These are phyloP conservation scores for Trametes sp. DNA, from an alignment of 1,284 basidiomycete species.

Conservation along the genomic window DNA sequence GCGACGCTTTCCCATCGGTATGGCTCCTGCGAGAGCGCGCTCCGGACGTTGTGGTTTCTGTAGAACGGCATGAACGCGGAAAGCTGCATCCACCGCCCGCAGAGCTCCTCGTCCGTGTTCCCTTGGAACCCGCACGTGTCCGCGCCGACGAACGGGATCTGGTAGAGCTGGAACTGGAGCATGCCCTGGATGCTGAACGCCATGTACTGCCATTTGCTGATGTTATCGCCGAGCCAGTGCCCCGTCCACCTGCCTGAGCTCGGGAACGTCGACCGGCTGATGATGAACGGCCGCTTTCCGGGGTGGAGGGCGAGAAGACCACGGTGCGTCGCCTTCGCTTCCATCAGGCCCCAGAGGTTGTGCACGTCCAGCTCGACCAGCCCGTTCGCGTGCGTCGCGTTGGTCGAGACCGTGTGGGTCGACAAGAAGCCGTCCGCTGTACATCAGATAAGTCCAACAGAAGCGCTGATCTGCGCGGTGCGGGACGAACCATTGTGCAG, in stretches of 20 bases:
- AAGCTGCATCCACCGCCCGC: conserved; percentile 84
- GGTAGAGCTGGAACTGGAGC: conserved; percentile 80
- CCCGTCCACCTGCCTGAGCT: conserved; percentile 70
- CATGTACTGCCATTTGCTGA: conserved; percentile 71
- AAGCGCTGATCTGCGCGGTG: not conserved
- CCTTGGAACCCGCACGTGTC: conserved; percentile 60
- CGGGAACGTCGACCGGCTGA: conserved; percentile 72
- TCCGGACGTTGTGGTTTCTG: conserved; percentile 70
- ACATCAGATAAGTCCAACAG: not conserved
- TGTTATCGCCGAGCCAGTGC: conserved; percentile 65
- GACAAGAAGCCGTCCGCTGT: conserved; percentile 43
- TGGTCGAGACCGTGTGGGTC: conserved; percentile 61
- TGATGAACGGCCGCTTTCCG: conserved; percentile 69
- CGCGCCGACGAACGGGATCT: conserved; percentile 82
- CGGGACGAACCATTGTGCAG: conserved; percentile 68
- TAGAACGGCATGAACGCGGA: conserved; percentile 79
- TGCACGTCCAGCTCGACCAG: conserved; percentile 66
- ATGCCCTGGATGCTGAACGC: conserved; percentile 70
- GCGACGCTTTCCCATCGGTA: conserved; percentile 82
- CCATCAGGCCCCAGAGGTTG: conserved; percentile 73
- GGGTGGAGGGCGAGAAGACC: conserved; percentile 59
- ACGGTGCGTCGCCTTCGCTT: conserved; percentile 65
- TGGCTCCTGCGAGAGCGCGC: conserved; percentile 74
- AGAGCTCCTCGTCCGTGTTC: conserved; percentile 78
- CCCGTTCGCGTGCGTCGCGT: conserved; percentile 65